These are phyloP conservation scores for Moelleriella libera DNA, from an alignment of 2,329 filamentous ascomycete genomes.

Conservation along the genomic window DNA sequence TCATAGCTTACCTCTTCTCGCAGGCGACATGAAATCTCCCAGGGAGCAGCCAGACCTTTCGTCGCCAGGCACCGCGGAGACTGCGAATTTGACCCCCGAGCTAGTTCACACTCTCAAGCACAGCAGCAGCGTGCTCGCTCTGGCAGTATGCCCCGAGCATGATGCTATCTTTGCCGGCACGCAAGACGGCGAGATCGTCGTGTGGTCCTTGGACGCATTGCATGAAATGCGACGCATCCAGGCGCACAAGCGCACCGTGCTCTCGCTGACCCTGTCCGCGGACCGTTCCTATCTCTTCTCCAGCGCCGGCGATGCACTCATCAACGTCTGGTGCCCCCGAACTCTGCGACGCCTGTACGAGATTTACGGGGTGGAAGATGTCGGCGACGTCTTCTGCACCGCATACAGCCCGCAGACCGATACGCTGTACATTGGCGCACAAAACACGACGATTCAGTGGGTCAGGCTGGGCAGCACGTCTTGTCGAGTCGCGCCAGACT, in stretches of 20 bases:
- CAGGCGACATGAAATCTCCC: constrained; percentile 1
- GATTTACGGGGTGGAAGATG: constrained; percentile 85
- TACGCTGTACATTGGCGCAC: constrained; percentile 80
- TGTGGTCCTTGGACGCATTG: constrained; percentile 83
- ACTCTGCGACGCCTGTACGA: constrained; percentile 69
- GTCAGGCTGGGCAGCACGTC: constrained; percentile 56
- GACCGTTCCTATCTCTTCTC: constrained; percentile 73
- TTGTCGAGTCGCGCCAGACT: constrained; percentile 43
- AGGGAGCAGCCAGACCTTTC: constrained; percentile 2
- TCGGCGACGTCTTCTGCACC: constrained; percentile 93
- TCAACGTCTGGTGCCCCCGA: constrained; percentile 82
- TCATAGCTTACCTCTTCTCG: background rate
- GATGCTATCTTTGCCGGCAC: constrained; percentile 82
- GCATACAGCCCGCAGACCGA: constrained; percentile 68
- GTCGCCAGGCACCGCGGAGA: constrained; percentile 5
- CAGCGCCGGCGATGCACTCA: constrained; percentile 81
- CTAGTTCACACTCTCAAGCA: constrained; percentile 64
- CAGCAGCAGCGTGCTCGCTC: constrained; percentile 64
- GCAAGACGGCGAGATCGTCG: constrained; percentile 82
- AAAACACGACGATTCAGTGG: constrained; percentile 95
- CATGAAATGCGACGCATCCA: constrained; percentile 66
- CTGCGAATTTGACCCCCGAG: constrained; percentile 30
- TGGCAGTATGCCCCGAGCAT: constrained; percentile 65
- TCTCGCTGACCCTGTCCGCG: constrained; percentile 68
- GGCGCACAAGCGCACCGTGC: constrained; percentile 82